Conservation (phyloP, 345 rosid genomes). For the Lepidium sativum region DNA sequence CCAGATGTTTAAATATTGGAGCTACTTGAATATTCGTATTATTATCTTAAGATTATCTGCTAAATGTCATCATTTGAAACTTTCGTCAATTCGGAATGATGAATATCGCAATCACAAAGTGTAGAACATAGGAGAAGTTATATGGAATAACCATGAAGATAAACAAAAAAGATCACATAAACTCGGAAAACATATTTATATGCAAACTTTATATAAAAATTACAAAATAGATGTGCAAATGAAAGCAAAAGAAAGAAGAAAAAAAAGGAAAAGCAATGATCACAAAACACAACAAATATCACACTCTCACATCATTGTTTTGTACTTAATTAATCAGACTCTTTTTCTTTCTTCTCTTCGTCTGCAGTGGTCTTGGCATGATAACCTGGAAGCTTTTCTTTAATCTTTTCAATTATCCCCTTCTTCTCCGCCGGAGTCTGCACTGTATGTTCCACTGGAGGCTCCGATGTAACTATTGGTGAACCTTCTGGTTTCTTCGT, state of each 20-base stretch:
- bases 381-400: slow-evolving; percentile 74
- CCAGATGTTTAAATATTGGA: neutral
- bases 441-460: neutral
- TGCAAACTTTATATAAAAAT: neutral
- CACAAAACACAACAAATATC: slow-evolving; percentile 4
- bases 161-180: neutral
- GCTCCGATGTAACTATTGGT: neutral
- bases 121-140: neutral
- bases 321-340: slow-evolving; percentile 4
- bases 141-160: neutral
- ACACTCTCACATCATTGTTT: slow-evolving; percentile 11
- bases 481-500: neutral
- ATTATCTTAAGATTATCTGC: neutral
- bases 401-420: slow-evolving; percentile 71
- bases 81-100: neutral
- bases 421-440: slow-evolving; percentile 64
- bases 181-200: neutral
- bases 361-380: slow-evolving; percentile 46
- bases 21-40: slow-evolving; percentile 1
- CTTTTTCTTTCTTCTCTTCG: slow-evolving; percentile 33
- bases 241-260: neutral
- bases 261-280: neutral
- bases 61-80: neutral
- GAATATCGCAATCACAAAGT: neutral
- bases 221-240: neutral